Percentiles rank a stretch among this genome's conserved stretches.
phyloP scores from a whole-genome alignment of 768 basidiomycete genomes.

The Collybia mongolica region DNA sequence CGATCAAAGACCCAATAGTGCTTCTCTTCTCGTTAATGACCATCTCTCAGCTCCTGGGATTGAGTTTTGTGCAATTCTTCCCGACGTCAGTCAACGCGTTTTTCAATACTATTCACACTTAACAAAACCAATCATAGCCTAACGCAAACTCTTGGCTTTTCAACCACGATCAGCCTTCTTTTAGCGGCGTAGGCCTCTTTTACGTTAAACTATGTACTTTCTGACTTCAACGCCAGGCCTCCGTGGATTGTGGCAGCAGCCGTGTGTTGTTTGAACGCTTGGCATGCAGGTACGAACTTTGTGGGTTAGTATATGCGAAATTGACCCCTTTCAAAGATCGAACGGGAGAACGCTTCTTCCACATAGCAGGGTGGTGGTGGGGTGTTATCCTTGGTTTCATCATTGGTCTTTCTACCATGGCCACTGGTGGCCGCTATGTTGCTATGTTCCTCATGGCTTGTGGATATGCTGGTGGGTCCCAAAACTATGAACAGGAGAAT shows the following conservation, averaged over 20 bases:
- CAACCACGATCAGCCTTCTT: conserved; percentile 56
- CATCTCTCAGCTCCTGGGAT: conserved; percentile 48
- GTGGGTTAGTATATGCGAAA: background rate
- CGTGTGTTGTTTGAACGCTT: conserved; percentile 49
- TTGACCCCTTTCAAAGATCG: conserved; percentile 30
- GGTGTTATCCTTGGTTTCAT: conserved; percentile 59
- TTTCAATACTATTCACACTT: background rate
- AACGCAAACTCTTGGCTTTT: conserved; percentile 59
- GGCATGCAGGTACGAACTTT: conserved; percentile 40
- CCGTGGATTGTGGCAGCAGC: conserved; percentile 61
- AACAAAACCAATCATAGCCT: conserved; percentile 30
- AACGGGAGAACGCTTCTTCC: conserved; percentile 67
- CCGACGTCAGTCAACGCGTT: conserved; percentile 34
- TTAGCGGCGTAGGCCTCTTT: conserved; percentile 54
- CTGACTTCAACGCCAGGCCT: conserved; percentile 34
- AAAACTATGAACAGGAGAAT: background rate
- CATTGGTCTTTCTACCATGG: conserved; percentile 54
- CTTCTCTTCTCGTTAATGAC: conserved; percentile 52
- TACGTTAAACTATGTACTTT: background rate
- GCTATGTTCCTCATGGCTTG: conserved; percentile 63
- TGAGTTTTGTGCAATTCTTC: conserved; percentile 64
- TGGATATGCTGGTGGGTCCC: conserved; percentile 40
- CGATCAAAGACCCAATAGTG: conserved; percentile 55
- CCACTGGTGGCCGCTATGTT: conserved; percentile 54
- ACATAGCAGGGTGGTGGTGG: conserved; percentile 58